Evolutionary conservation across 495 filamentous ascomycete species (phyloP).

Genomic region (Aspergillus cavernicola): DNA sequence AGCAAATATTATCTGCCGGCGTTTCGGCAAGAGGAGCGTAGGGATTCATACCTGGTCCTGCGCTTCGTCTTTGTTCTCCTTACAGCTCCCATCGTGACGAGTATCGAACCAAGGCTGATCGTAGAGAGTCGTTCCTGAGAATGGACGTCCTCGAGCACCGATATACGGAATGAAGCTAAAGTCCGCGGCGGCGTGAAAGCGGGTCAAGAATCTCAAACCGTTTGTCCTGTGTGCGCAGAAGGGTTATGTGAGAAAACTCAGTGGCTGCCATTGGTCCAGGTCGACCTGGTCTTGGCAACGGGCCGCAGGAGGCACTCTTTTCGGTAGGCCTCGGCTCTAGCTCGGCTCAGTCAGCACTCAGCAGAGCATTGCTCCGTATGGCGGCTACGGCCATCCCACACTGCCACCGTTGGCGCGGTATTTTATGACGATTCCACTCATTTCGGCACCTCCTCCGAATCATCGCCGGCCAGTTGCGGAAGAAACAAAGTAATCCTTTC

Average conservation of each 20-base stretch:
- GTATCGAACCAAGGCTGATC: conserved; percentile 21
- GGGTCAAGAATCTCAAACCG: conserved; percentile 29
- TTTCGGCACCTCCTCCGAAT: conserved; percentile 26
- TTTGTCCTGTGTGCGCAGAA: conserved; percentile 30
- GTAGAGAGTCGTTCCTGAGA: conserved; percentile 9
- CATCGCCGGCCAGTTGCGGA: conserved; percentile 19
- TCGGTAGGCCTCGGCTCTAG: conserved; percentile 56
- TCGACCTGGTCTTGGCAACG: conserved; percentile 39
- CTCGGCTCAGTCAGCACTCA: conserved; percentile 30
- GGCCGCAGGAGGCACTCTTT: conserved; percentile 45
- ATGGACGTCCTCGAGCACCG: conserved; percentile 35
- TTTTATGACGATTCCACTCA: conserved; percentile 43
- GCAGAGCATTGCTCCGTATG: conserved; percentile 13
- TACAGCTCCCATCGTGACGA: conserved; percentile 50
- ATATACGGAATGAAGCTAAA: conserved; percentile 39
- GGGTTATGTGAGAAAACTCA: conserved; percentile 23
- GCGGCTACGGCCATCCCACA: conserved; percentile 18
- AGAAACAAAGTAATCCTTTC: conserved; percentile 19
- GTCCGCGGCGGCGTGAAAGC: conserved; percentile 25
- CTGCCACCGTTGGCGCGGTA: conserved; percentile 19
- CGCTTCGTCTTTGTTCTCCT: conserved; percentile 58
- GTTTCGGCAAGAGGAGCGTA: not conserved
- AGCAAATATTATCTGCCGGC: not conserved
- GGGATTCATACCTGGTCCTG: conserved; percentile 47
- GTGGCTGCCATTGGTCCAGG: conserved; percentile 30